phyloP scores from a whole-genome alignment of 257 asterid species.

The Petunia axillaris region DNA sequence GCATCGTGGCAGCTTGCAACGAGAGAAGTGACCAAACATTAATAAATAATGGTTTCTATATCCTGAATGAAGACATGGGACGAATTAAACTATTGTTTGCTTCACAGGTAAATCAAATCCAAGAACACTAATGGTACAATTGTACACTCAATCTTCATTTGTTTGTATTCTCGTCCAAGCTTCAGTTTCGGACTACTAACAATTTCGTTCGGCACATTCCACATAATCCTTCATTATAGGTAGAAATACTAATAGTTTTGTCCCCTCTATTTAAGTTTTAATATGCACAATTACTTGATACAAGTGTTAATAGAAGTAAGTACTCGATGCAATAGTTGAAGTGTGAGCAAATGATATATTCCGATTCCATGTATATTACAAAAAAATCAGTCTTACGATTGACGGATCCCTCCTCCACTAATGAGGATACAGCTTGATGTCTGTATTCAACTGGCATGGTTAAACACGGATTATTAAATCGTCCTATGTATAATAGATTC shows the following conservation, averaged over 20 bases:
- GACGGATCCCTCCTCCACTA: slow-evolving; percentile 13
- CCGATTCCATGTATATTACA: no score
- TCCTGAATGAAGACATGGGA: not conserved
- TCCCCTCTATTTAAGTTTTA: not conserved
- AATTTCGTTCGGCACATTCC: no score
- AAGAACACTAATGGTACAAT: not conserved
- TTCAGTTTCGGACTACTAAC: not conserved
- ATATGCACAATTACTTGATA: no score
- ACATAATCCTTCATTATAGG: not conserved
- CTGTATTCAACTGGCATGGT: not conserved
- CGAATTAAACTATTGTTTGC: not conserved
- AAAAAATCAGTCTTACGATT: no score
- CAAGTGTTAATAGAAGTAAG: no score
- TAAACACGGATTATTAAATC: not conserved
- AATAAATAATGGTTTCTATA: not conserved
- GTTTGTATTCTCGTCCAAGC: not conserved
- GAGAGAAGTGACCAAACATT: not conserved
- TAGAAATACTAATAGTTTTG: not conserved
- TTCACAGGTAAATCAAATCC: slow-evolving; percentile 14
- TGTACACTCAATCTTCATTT: not conserved
- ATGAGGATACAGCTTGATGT: slow-evolving; percentile 13
- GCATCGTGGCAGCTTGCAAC: not conserved
- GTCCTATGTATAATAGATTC: not conserved
- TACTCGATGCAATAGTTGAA: no score
- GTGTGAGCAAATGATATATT: no score